Conservation (phyloP, 2,329 filamentous ascomycete species). For the Alternaria burnsii region DNA sequence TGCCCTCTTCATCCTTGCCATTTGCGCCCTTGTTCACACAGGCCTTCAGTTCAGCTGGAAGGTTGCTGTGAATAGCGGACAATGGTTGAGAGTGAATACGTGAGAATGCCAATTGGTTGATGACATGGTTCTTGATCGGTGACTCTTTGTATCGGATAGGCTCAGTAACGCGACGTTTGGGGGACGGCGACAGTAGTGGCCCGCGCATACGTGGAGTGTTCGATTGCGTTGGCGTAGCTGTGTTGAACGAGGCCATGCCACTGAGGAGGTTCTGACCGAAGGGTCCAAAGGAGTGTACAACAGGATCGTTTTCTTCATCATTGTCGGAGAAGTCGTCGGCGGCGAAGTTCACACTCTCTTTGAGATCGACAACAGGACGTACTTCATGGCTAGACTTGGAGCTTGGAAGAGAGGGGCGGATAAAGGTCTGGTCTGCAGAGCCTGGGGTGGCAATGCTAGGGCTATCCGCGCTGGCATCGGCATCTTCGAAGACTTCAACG, state of each 20-base stretch:
- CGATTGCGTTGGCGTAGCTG: constrained; percentile 62
- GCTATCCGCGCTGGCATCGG: constrained; percentile 41
- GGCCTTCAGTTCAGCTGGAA: constrained; percentile 69
- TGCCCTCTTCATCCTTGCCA: constrained; percentile 31
- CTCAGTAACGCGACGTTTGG: constrained; percentile 37
- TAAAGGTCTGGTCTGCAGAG: constrained; percentile 42
- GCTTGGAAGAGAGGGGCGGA: constrained; percentile 37
- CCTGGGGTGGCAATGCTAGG: constrained; percentile 31
- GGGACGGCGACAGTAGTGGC: constrained; percentile 42
- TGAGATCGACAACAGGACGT: constrained; percentile 22
- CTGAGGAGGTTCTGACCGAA: constrained; percentile 87
- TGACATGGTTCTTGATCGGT: constrained; percentile 80
- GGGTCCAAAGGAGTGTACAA: constrained; percentile 90
- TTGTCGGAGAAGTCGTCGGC: constrained; percentile 73
- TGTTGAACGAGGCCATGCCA: constrained; percentile 80
- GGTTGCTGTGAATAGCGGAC: constrained; percentile 85
- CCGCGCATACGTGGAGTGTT: constrained; percentile 39
- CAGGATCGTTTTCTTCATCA: constrained; percentile 93
- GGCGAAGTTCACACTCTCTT: constrained; percentile 40
- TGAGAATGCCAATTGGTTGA: constrained; percentile 96
- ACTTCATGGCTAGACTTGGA: constrained; percentile 31
- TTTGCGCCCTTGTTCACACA: constrained; percentile 33
- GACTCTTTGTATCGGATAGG: constrained; percentile 45
- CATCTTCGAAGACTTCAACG: constrained; percentile 52
- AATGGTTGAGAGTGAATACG: constrained; percentile 90